Percentiles rank a stretch among this genome's conserved stretches.
Evolutionary conservation across 73 alveolate species (phyloP).

Genomic region (Halteria grandinella): DNA sequence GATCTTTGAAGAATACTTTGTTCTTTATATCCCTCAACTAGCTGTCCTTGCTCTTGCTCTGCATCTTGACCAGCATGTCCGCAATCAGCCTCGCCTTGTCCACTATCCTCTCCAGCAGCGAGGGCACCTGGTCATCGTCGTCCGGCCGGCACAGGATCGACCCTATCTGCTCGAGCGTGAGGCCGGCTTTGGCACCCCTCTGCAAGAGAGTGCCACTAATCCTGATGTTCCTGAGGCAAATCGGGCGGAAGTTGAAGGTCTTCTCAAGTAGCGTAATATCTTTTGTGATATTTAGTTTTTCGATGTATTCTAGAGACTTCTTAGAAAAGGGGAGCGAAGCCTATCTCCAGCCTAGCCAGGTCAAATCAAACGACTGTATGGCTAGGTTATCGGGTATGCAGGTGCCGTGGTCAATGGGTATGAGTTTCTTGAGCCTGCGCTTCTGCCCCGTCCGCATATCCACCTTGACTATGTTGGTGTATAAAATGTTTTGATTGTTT

Average conservation of each 20-base stretch:
- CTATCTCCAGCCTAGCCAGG: conserved; percentile 97
- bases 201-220: conserved; percentile 90
- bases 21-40: conserved; percentile 9
- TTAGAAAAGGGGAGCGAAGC: conserved; percentile 82
- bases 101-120: conserved; percentile 72
- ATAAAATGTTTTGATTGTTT: conserved; percentile 95
- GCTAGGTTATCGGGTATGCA: conserved; percentile 94
- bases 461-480: conserved; percentile 67
- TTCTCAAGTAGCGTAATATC: conserved; percentile 85
- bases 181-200: conserved; percentile 89
- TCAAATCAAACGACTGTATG: conserved; percentile 90
- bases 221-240: conserved; percentile 92
- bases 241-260: conserved; percentile 87
- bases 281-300: conserved; percentile 76
- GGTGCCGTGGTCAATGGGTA: conserved; percentile 97
- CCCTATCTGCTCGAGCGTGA: conserved; percentile 89
- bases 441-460: conserved; percentile 34
- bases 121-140: conserved; percentile 78
- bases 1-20: conserved; percentile 3
- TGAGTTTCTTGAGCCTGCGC: conserved; percentile 72
- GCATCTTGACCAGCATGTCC: conserved; percentile 42
- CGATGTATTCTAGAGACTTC: conserved; percentile 80
- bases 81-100: conserved; percentile 75
- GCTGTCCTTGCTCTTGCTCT: conserved; percentile 17
- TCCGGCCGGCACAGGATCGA: conserved; percentile 81